Conservation (phyloP, 169 alveolate genomes). For the Cryptosporidium sp. region DNA sequence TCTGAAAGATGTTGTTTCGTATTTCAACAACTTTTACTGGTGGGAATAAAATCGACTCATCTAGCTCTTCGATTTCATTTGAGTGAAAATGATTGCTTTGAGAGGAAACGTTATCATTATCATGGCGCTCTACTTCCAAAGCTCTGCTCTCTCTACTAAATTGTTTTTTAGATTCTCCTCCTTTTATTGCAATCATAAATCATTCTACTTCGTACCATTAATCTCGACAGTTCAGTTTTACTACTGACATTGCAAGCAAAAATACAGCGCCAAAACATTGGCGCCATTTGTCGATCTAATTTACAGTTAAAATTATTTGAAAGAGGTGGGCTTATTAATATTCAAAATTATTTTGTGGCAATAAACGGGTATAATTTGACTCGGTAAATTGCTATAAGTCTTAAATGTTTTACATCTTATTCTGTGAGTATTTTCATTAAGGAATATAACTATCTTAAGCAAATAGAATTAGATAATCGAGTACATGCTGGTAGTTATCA, state of each 20-base stretch:
- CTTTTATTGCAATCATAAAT: neutral
- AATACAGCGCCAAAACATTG: neutral
- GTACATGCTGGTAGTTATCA: neutral
- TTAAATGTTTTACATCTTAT: neutral
- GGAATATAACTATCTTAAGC: neutral
- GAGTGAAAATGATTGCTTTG: neutral
- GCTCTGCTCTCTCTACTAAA: neutral
- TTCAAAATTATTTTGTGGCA: too few relatives aligned
- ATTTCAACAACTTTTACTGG: neutral
- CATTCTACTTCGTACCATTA: neutral
- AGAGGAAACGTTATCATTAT: neutral
- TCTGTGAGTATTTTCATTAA: neutral
- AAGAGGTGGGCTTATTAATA: neutral
- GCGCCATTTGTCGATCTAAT: conserved; percentile 1
- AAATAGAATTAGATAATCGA: neutral
- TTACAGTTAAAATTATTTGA: conserved; percentile 4
- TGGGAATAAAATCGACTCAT: conserved; percentile 8
- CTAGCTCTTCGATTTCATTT: neutral
- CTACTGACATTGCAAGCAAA: conserved; percentile 7
- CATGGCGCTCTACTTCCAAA: neutral
- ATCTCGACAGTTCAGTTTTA: neutral
- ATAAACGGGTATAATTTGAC: neutral
- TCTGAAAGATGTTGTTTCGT: neutral
- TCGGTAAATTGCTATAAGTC: too few relatives aligned
- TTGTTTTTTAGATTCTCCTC: neutral